Evolutionary conservation across 108 stramenopile genomes (phyloP).

Genomic region (Cyclotella sp.): DNA sequence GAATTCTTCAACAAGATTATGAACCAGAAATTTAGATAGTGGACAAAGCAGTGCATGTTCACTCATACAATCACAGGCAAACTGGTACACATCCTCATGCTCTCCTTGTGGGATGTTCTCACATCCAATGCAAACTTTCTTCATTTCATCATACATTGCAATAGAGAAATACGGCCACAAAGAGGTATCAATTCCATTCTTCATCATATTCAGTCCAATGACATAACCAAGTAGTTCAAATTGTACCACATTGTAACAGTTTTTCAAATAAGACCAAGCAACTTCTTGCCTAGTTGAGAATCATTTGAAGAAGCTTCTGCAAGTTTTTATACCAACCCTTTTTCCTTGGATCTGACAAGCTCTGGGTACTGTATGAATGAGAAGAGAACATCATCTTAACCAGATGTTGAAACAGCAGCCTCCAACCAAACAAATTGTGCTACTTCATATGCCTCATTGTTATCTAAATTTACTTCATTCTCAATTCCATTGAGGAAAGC

Average conservation of each 20-base stretch:
- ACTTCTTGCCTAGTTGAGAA: background rate
- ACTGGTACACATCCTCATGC: slow-evolving; percentile 15
- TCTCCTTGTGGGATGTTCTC: slow-evolving; percentile 33
- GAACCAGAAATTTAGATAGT: background rate
- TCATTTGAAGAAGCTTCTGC: background rate
- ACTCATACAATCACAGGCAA: slow-evolving; percentile 5
- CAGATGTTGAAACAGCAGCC: background rate
- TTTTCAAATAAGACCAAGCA: slow-evolving; percentile 16
- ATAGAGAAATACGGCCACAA: slow-evolving; percentile 29
- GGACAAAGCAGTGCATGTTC: slow-evolving; percentile 8
- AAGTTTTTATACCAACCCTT: slow-evolving; percentile 20
- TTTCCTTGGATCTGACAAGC: background rate
- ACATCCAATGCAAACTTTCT: slow-evolving; percentile 21
- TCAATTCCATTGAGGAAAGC: slow-evolving; percentile 13
- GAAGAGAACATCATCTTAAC: background rate
- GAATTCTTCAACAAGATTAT: background rate
- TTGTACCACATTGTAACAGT: slow-evolving; percentile 34
- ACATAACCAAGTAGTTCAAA: slow-evolving; percentile 28
- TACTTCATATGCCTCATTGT: slow-evolving; percentile 22
- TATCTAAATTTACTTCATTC: background rate
- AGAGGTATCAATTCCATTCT: slow-evolving; percentile 19
- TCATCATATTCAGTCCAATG: slow-evolving; percentile 32
- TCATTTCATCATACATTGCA: slow-evolving; percentile 25
- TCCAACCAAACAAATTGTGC: slow-evolving; percentile 13
- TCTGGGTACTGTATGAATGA: slow-evolving; percentile 20